Evolutionary conservation across 768 basidiomycete genomes (phyloP), one percentile per base, ranked within the genome.

Genomic region (Pisolithus microcarpus): DNA sequence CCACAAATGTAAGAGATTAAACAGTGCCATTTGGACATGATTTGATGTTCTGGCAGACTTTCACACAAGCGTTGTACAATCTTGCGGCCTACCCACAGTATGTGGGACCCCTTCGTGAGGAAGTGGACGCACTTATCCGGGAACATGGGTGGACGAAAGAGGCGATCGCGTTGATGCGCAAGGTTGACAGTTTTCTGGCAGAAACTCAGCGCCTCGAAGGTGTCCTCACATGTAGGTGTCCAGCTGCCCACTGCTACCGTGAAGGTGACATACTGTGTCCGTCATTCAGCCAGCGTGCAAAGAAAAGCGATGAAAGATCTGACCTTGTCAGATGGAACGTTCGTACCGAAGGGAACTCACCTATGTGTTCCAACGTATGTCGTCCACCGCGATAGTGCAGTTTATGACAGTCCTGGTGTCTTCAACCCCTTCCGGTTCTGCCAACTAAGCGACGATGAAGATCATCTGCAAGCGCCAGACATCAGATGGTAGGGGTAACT

Each of bases 361-460:
- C 28, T 72, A 6, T 28, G 58, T 2, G 60, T 58, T 11, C 56
- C 69, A 2, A 28, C 59, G 1, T 46, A 49, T 15, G 59, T 58
- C 7, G 36, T 61, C 0, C 66, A 67, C 39, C 50, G 28, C 3
- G 59, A 65, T 15, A 38, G 51, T 8, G 38, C 28, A 7, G 5
- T 53, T 4, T 75, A 76, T 43, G 53, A 66, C 1, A 61, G 71
- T 36, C 53, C 75, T 0, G 21, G 61, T 0, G 52, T 49, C 4
- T 75, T 82, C 53, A 69, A 78, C 36, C 73, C 73, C 0, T 79
- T 76, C 61, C 75, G 80, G 2, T 81, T 78, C 55, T 62, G 68
- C 0, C 58, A 67, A 10, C 63, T 70, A 55, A 55, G 65, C 42
- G 64, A 72, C n/a, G 57, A 48, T 30, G 58, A 65, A 2, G 68